These are phyloP conservation scores for Vaucheria bursata DNA, from an alignment of 352 stramenopile species.

Conservation along the genomic window DNA sequence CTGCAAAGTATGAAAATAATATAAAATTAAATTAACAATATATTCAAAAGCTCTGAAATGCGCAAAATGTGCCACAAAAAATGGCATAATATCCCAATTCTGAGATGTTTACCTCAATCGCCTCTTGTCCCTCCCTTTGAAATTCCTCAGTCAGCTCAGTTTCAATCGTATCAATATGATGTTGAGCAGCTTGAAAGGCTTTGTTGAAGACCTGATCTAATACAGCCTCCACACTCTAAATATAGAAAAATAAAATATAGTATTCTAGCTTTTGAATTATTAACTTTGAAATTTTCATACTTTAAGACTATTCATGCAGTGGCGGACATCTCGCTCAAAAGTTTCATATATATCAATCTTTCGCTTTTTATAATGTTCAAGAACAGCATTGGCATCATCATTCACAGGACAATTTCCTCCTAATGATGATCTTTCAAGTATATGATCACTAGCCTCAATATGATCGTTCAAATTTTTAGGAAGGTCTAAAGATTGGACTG, in stretches of 20 bases:
- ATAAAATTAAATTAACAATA: background rate
- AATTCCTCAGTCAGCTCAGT: background rate
- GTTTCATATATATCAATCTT: background rate
- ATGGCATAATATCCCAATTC: background rate
- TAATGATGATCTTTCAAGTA: no score
- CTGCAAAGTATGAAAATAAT: background rate
- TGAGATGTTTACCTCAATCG: background rate
- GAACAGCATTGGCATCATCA: background rate
- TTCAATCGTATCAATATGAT: background rate
- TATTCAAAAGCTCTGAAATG: background rate
- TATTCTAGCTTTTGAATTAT: no score
- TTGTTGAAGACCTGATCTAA: background rate
- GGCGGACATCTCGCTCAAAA: background rate
- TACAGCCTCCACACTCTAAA: background rate
- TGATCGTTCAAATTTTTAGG: no score
- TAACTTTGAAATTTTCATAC: no score
- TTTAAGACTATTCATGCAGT: background rate
- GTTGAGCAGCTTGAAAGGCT: background rate
- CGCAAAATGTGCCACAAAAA: background rate
- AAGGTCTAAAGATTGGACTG: no score
- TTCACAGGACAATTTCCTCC: no score
- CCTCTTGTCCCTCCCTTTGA: background rate
- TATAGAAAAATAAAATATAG: no score
- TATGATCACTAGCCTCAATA: no score
- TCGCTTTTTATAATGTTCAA: background rate